These are phyloP conservation scores for Arabis alpina DNA, from an alignment of 345 rosid genomes.

Conservation along the genomic window DNA sequence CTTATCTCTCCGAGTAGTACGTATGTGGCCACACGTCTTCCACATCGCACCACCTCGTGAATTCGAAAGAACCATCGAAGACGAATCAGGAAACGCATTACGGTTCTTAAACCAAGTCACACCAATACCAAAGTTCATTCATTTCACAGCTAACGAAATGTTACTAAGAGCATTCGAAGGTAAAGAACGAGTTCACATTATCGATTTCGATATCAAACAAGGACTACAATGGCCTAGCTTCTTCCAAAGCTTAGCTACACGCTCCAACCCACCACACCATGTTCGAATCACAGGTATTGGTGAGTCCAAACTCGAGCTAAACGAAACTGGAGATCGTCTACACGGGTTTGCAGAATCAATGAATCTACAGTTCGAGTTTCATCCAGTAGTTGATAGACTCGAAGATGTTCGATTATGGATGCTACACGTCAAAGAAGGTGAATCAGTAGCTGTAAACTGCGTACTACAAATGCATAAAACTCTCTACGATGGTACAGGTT, in stretches of 20 bases:
- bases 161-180: constrained; percentile 89
- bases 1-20: constrained; percentile 69
- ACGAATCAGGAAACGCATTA: constrained; percentile 75
- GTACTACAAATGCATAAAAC: constrained; percentile 85
- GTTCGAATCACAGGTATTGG: constrained; percentile 91
- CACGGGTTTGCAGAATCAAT: constrained; percentile 78
- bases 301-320: constrained; percentile 87
- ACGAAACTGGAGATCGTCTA: constrained; percentile 92
- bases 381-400: constrained; percentile 90
- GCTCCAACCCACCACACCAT: constrained; percentile 78
- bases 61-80: constrained; percentile 69
- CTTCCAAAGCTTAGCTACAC: constrained; percentile 89
- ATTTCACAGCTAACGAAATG: constrained; percentile 91
- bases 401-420: constrained; percentile 99
- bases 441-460: constrained; percentile 81
- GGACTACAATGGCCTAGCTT: constrained; percentile 98
- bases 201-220: constrained; percentile 96
- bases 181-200: constrained; percentile 87
- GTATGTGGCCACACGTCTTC: constrained; percentile 93
- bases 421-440: constrained; percentile 97
- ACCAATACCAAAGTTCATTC: constrained; percentile 90
- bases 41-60: constrained; percentile 82
- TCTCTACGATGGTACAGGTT: constrained; percentile 70
- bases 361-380: constrained; percentile 89
- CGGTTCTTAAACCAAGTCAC: constrained; percentile 89